Base-by-base conservation (phyloP, 1,139 yeast genomes). In the Lodderomyces orthopsilosis region DNA sequence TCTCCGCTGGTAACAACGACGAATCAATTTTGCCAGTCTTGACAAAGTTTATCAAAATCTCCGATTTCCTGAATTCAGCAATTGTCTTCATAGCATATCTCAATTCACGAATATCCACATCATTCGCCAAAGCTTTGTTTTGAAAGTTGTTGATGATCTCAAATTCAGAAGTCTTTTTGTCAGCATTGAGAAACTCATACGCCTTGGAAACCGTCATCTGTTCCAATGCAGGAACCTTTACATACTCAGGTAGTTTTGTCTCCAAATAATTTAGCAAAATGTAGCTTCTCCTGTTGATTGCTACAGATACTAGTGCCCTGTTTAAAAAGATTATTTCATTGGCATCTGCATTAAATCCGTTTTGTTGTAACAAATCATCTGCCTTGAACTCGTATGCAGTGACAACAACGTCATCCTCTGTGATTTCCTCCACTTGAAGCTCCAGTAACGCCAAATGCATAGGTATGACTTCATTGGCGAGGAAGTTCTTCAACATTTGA, bases 331-430 rank as follows among this genome's bases (percentile, higher is more conserved):
- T 42, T 50, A 62, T 81, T 66, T 61, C 81, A 61, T 55, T 83
- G 0, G 62, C 54, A 61, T 44, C 65, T 5, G 57, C 44, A 27
- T 59, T 65, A 32, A 77, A 62, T 1, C 88, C 93, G 47, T 85
- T 74, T 0, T 82, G 66, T 43, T 79, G 73, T 42, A 88, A 62
- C 0, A 89, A 82, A 42, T 85, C 93, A 40, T 76, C 77, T 3
- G 75, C 63, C 47, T 81, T 81, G 41, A 81, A 71, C 46, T 83
- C 81, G 52, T 76, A 83, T 0, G 91, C 89, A 1, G 93, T 84
- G 27, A 81, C 71, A 4, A 85, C 77, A 35, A 85, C 80, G 47
- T 85, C 94, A 55, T 85, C 93, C 56, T 85, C 94, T 3, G 88
- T 83, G 6, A 79, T 71, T 30, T 77, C 79, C 51, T 77, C 83